These are phyloP conservation scores for Termitomyces sp. DNA, from an alignment of 768 basidiomycete genomes.

Conservation along the genomic window DNA sequence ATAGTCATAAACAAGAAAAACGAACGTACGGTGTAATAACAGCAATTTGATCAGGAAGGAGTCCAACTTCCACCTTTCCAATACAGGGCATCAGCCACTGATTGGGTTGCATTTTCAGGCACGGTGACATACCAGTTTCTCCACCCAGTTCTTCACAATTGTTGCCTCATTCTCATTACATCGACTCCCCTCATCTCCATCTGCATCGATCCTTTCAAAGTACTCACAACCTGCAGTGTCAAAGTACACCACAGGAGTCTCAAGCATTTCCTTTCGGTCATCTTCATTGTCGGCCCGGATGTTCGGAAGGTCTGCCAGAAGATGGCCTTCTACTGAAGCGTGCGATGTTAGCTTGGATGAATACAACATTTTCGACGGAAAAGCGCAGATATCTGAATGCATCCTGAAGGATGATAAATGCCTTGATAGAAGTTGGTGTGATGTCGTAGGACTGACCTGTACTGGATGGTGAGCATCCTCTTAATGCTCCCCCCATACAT, in stretches of 20 bases:
- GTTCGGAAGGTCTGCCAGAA: slow-evolving; percentile 68
- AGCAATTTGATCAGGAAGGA: slow-evolving; percentile 72
- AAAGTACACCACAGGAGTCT: slow-evolving; percentile 83
- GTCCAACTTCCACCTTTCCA: slow-evolving; percentile 51
- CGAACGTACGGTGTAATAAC: slow-evolving; percentile 78
- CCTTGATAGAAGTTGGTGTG: not conserved
- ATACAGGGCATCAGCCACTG: not conserved
- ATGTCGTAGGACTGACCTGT: slow-evolving; percentile 48
- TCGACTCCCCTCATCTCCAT: slow-evolving; percentile 84
- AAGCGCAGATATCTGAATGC: slow-evolving; percentile 81
- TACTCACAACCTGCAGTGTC: slow-evolving; percentile 95
- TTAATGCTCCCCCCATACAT: slow-evolving; percentile 87
- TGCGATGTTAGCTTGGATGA: slow-evolving; percentile 66
- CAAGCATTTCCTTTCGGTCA: slow-evolving; percentile 67
- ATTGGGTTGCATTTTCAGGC: not conserved
- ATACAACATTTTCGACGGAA: slow-evolving; percentile 85
- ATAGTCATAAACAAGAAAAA: not conserved
- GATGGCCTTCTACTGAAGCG: slow-evolving; percentile 63
- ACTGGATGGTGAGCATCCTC: slow-evolving; percentile 86
- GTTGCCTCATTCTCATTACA: slow-evolving; percentile 94
- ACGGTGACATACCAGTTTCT: slow-evolving; percentile 54
- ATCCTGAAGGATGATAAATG: slow-evolving; percentile 47
- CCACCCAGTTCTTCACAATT: slow-evolving; percentile 80
- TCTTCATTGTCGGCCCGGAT: slow-evolving; percentile 51
- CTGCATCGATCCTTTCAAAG: slow-evolving; percentile 77